These are phyloP conservation scores for Podospora comata DNA, from an alignment of 495 filamentous ascomycete species.

Conservation along the genomic window DNA sequence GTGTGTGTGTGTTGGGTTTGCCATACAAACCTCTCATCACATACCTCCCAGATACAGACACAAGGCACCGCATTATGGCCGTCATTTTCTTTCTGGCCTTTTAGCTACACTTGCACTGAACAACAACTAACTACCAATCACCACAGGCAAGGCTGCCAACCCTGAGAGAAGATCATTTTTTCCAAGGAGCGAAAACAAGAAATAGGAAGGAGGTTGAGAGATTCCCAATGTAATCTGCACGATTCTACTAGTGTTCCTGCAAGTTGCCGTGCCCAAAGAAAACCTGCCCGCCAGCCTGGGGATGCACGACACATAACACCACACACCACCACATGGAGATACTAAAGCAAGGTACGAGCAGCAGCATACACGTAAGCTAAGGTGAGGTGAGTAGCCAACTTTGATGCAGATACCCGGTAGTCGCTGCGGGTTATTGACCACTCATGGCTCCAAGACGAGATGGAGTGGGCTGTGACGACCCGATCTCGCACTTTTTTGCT, in stretches of 20 bases:
- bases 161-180: neutral
- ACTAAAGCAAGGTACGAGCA: neutral
- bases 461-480: neutral
- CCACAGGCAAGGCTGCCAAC: neutral
- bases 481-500: neutral
- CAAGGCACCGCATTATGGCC: neutral
- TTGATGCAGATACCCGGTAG: neutral
- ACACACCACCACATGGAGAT: neutral
- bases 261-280: neutral
- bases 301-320: neutral
- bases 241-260: neutral
- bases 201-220: neutral
- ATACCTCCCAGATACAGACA: neutral
- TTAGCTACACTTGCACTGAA: neutral
- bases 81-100: neutral
- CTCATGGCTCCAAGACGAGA: neutral
- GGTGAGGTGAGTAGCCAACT: neutral
- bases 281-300: neutral
- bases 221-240: neutral
- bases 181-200: neutral
- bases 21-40: neutral
- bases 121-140: neutral
- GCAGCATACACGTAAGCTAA: neutral
- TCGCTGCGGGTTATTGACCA: neutral
- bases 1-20: neutral